phyloP scores from a whole-genome alignment of 345 rosid genomes.

The Salix viminalis region DNA sequence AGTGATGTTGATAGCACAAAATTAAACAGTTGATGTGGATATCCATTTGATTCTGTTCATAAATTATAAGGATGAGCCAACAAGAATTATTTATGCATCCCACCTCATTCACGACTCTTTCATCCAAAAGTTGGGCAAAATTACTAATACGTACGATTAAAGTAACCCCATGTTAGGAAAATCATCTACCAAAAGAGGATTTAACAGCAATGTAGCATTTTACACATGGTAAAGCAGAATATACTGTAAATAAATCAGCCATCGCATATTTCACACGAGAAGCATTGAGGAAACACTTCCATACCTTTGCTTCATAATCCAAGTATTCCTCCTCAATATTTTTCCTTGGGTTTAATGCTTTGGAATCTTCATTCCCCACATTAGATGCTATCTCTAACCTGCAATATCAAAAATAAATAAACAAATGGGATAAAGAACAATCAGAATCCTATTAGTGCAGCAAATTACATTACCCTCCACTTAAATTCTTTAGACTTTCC shows the following conservation, averaged over 20 bases:
- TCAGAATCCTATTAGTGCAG: slow-evolving; percentile 12
- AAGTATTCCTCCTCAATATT: slow-evolving; percentile 87
- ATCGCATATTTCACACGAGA: background rate
- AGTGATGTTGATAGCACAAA: background rate
- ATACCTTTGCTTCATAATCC: slow-evolving; percentile 84
- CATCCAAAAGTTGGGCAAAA: background rate
- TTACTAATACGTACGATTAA: background rate
- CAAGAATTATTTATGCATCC: background rate
- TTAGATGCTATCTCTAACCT: slow-evolving; percentile 50
- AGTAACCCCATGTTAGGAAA: background rate
- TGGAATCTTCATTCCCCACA: slow-evolving; percentile 43
- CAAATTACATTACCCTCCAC: slow-evolving; percentile 7
- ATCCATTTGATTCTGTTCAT: background rate
- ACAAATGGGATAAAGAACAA: background rate
- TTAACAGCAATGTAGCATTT: background rate
- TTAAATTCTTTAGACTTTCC: slow-evolving; percentile 75
- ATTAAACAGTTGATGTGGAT: background rate
- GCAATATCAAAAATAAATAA: slow-evolving; percentile 22
- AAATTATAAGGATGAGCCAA: background rate
- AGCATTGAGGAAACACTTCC: background rate
- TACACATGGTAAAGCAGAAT: background rate
- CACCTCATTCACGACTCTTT: background rate
- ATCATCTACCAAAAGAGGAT: background rate
- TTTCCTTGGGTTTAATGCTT: slow-evolving; percentile 63
- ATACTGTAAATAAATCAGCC: background rate